Evolutionary conservation across 78 protist genomes (phyloP), one percentile per base, ranked within the genome.

Genomic region (Chrysochromulina tobinii): DNA sequence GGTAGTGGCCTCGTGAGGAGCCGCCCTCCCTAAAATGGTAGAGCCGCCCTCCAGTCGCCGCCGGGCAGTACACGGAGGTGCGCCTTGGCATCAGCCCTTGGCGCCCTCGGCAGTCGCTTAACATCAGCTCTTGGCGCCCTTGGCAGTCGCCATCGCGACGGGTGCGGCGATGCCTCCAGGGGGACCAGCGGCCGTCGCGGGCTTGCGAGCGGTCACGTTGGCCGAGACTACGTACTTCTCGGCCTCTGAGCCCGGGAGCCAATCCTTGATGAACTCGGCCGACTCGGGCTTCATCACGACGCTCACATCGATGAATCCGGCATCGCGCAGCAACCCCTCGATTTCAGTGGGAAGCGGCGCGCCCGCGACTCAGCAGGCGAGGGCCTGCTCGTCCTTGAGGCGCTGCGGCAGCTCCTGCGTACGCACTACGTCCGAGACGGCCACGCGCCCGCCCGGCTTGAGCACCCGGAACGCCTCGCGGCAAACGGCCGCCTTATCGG

Each of bases 371-470:
- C 83, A 75, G 83, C 83, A 75, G 15, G 83, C 83, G 61, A 75
- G 83, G 12, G 83, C 83, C 38, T 27, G 18, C 23, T 12, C 83
- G 15, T 12, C 50, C 27, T 17, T 5, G 15, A 89, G 67, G 38
- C 18, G 38, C 15, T 79, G 59, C 11, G 85, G 91, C 50, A 89
- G 58, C 61, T 17, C 75, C 18, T 4, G 23, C 59, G 20, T 4
- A 17, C n/a, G 61, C 18, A 89, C 91, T 0, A 89, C 54, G 69
- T 89, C 91, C 15, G 91, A 66, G 23, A 75, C 9, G 23, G 85
- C 67, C 17, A 89, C 23, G 57, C 79, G 66, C 27, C 91, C 91
- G n/a, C 91, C 91, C 66, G 91, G 91, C 85, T 23, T 12, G 27
- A 89, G 69, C 18, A 69, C 85, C 20, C 91, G 79, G 54, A 18